These are phyloP conservation scores for Venturia oleaginea DNA, from an alignment of 2,329 filamentous ascomycete species.

Conservation along the genomic window DNA sequence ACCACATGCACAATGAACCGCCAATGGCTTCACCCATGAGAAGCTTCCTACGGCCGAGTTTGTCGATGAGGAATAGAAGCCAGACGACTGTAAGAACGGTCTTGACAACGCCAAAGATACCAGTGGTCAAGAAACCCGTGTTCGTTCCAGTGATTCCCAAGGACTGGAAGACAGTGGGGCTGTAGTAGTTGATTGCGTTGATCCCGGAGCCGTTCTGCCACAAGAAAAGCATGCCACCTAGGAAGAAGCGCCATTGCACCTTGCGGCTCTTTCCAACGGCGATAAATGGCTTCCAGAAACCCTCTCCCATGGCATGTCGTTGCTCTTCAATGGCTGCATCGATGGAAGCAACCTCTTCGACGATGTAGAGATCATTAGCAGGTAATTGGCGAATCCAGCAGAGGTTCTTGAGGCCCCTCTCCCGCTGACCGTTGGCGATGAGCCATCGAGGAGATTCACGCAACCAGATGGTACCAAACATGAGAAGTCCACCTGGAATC, in stretches of 20 bases:
- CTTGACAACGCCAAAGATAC: conserved; percentile 70
- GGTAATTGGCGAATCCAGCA: conserved; percentile 57
- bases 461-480: conserved; percentile 35
- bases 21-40: conserved; percentile 56
- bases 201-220: conserved; percentile 72
- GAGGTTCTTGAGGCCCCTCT: conserved; percentile 33
- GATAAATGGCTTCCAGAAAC: conserved; percentile 66
- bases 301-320: conserved; percentile 52
- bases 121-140: conserved; percentile 56
- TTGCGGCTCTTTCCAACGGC: conserved; percentile 45
- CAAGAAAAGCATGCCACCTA: conserved; percentile 66
- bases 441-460: conserved; percentile 38
- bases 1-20: conserved; percentile 57
- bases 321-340: conserved; percentile 61
- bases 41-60: conserved; percentile 51
- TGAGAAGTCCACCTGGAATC: conserved; percentile 54
- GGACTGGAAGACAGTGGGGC: conserved; percentile 57
- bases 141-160: conserved; percentile 54
- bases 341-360: conserved; percentile 63
- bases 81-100: conserved; percentile 59
- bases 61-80: conserved; percentile 60
- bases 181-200: conserved; percentile 57
- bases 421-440: conserved; percentile 32
- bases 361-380: conserved; percentile 53
- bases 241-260: conserved; percentile 62